Conservation (phyloP, 1,139 yeast species). For the Scheffersomyces insectosa region DNA sequence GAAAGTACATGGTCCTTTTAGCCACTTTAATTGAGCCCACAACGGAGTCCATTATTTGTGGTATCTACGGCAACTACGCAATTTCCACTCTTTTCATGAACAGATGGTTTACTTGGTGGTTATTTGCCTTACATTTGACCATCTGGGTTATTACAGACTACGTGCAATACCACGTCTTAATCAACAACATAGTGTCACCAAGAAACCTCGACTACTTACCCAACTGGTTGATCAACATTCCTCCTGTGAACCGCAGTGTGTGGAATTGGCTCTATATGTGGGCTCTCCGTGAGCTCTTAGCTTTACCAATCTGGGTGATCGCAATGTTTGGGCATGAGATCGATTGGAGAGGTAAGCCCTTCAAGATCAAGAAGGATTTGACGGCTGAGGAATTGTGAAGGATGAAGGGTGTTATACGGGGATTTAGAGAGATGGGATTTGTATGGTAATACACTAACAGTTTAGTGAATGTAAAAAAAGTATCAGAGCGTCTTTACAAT, state of each 20-base stretch:
- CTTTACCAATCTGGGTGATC: slow-evolving; percentile 79
- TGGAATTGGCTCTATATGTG: slow-evolving; percentile 46
- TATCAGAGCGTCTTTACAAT: too few relatives aligned
- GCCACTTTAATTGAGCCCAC: slow-evolving; percentile 88
- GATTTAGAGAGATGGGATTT: not conserved
- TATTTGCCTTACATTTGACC: slow-evolving; percentile 53
- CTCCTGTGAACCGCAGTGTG: slow-evolving; percentile 12
- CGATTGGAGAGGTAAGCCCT: slow-evolving; percentile 83
- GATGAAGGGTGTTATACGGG: not conserved
- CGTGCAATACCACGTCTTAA: slow-evolving; percentile 53
- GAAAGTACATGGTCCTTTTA: slow-evolving; percentile 83
- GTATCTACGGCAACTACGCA: slow-evolving; percentile 66
- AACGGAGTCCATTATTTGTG: slow-evolving; percentile 74
- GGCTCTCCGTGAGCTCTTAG: slow-evolving; percentile 69
- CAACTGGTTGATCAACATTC: slow-evolving; percentile 8
- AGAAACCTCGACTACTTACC: slow-evolving; percentile 5
- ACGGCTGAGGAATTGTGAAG: slow-evolving; percentile 66
- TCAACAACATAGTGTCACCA: slow-evolving; percentile 22
- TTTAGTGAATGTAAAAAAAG: too few relatives aligned
- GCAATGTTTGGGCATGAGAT: slow-evolving; percentile 81
- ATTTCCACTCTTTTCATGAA: slow-evolving; percentile 47
- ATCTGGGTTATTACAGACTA: slow-evolving; percentile 69
- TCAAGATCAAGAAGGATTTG: slow-evolving; percentile 68
- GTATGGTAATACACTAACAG: too few relatives aligned
- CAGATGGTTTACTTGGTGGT: slow-evolving; percentile 30